Base-by-base conservation (phyloP, 169 alveolate genomes). In the Eimeria sp. region DNA sequence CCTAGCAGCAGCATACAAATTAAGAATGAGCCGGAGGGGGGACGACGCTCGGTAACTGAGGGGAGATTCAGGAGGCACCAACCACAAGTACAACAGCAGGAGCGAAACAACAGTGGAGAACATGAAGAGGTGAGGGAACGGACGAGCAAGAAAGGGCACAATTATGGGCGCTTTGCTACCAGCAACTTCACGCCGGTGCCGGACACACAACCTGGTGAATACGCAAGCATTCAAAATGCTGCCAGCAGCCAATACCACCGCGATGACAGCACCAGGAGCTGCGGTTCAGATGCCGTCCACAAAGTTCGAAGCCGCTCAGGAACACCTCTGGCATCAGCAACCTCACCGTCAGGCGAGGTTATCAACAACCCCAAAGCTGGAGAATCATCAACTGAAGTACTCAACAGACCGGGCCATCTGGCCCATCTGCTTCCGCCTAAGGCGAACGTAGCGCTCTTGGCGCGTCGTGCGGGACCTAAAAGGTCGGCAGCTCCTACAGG, bases 241-340 rank as follows among this genome's bases (percentile, higher is more conserved):
- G 77, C 58, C 25, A 64, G 25, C 62, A 60, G 91, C 77, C 58
- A 25, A 9, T 37, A 27, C 77, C 58, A 56, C 56, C 10, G 14
- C 11, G 60, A 62, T 6, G n/a, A 40, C 78, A 85, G 76, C 54
- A 85, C 49, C 49, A 58, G 40, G 1, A 18, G 56, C 27, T 33
- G 76, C 56, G 74, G 77, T 40, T 30, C 83, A 87, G 52, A 30
- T 14, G 43, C 83, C 76, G 72, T 87, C 20, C 94, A 87, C 37
- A 72, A 64, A 49, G 94, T 87, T 43, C 83, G 82, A 33, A 46
- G 94, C 83, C 40, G 49, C 37, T 62, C 94, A 27, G 94, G 68
- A 64, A 66, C 94, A 62, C 94, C 82, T 37, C 71, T 46, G 94
- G 49, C 83, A 46, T n/a, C 80, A 23, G 94, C 46, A 16, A n/a